Percentiles rank a stretch among this genome's conserved stretches.
These are phyloP conservation scores for Stagonosporopsis vannaccii DNA, from an alignment of 2,329 filamentous ascomycete genomes.

Conservation along the genomic window DNA sequence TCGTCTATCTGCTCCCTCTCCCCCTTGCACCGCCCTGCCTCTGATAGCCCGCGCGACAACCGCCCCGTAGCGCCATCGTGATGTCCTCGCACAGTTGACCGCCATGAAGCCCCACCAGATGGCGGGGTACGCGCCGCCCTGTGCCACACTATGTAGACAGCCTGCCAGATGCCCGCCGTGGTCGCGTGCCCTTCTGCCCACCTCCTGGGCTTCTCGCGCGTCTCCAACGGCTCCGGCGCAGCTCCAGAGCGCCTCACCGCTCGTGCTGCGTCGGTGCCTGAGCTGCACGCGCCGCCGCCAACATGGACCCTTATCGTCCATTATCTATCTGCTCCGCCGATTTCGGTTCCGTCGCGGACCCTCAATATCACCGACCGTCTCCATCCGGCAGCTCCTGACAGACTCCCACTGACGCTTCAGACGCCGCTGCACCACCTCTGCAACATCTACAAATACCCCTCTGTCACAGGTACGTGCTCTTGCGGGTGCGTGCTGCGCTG, in stretches of 20 bases:
- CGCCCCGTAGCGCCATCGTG: conserved; percentile 23
- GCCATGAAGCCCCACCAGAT: conserved; percentile 24
- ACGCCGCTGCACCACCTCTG: conserved; percentile 1
- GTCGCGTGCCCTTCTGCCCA: neutral
- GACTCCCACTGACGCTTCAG: conserved; percentile 14
- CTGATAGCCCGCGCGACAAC: conserved; percentile 14
- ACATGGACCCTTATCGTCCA: conserved; percentile 38
- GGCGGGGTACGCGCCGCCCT: conserved; percentile 27
- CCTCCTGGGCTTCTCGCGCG: neutral
- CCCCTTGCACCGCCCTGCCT: conserved; percentile 6
- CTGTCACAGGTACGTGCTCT: conserved; percentile 10
- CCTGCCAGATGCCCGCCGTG: conserved; percentile 1
- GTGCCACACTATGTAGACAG: conserved; percentile 1
- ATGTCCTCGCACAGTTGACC: conserved; percentile 21
- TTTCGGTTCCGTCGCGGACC: conserved; percentile 34
- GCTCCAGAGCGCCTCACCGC: conserved; percentile 6
- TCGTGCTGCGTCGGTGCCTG: neutral
- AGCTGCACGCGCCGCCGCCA: conserved; percentile 12
- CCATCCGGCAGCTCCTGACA: conserved; percentile 25
- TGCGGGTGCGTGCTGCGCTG: neutral
- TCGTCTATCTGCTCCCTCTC: neutral
- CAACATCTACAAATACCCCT: neutral
- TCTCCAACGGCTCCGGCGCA: neutral
- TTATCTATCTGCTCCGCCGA: conserved; percentile 38
- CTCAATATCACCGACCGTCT: conserved; percentile 15